phyloP scores from a whole-genome alignment of 1,284 basidiomycete genomes.

The Papiliotrema fonsecae region DNA sequence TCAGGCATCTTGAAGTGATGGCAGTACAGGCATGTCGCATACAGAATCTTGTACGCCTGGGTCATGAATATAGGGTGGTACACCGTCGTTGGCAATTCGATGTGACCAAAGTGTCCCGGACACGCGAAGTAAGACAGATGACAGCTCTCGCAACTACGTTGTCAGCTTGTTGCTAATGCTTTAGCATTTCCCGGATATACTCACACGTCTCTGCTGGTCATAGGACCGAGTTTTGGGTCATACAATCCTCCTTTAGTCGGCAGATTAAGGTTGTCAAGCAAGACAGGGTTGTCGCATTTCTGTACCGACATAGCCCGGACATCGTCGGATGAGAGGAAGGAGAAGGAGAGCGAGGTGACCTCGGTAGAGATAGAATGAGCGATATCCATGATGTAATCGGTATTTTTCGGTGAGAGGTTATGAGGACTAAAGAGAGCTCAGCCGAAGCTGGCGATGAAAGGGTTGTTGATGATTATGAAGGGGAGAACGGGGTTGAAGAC shows the following conservation, averaged over 20 bases:
- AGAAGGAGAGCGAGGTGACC: constrained; percentile 84
- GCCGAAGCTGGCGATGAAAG: constrained; percentile 3
- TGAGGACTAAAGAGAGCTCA: neutral
- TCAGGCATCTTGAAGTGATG: constrained; percentile 83
- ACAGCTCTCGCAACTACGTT: constrained; percentile 91
- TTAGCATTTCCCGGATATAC: constrained; percentile 44
- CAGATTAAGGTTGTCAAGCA: constrained; percentile 89
- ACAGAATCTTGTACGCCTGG: constrained; percentile 82
- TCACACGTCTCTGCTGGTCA: constrained; percentile 79
- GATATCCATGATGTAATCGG: constrained; percentile 70
- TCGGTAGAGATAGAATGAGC: constrained; percentile 80
- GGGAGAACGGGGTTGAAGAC: neutral
- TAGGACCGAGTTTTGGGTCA: constrained; percentile 91
- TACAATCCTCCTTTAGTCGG: constrained; percentile 92
- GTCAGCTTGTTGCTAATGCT: neutral
- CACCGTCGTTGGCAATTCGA: constrained; percentile 90
- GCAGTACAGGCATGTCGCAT: constrained; percentile 92
- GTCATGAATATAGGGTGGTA: constrained; percentile 97
- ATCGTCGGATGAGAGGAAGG: constrained; percentile 88
- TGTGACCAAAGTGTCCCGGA: constrained; percentile 99
- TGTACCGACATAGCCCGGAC: constrained; percentile 91
- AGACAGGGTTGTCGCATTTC: constrained; percentile 87
- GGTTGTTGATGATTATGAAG: neutral
- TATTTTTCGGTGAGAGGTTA: neutral
- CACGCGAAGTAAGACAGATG: constrained; percentile 86